Evolutionary conservation across 2,329 filamentous ascomycete genomes (phyloP).

Genomic region (Xylariaceae sp.): DNA sequence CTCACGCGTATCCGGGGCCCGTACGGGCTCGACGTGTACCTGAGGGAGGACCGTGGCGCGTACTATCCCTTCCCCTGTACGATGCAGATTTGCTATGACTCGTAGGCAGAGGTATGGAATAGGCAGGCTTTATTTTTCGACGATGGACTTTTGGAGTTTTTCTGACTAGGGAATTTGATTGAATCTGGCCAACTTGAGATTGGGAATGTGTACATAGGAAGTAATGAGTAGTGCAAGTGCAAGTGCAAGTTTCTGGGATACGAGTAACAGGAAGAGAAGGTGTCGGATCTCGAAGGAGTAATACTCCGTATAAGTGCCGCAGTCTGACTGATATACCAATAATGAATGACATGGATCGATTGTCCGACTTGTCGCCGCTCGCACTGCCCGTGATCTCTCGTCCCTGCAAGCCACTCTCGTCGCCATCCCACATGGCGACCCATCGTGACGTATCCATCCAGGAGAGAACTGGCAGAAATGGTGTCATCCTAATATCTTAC

Average conservation of each 20-base stretch:
- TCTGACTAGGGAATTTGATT: background rate
- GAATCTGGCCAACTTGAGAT: no score
- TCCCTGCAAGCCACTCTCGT: background rate
- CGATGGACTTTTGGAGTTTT: background rate
- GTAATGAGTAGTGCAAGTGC: no score
- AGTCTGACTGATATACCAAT: no score
- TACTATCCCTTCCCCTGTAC: constrained; percentile 42
- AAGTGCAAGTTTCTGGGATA: no score
- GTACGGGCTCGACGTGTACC: constrained; percentile 54
- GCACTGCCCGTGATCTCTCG: background rate
- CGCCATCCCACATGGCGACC: background rate
- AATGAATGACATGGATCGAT: background rate
- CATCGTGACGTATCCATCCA: background rate
- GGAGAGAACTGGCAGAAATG: background rate
- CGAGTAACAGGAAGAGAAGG: no score
- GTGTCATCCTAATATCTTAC: background rate
- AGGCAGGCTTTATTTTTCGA: background rate
- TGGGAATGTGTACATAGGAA: no score
- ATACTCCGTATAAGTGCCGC: no score
- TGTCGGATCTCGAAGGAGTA: no score
- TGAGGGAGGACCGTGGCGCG: constrained; percentile 60
- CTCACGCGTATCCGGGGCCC: constrained; percentile 58
- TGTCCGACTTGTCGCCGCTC: background rate
- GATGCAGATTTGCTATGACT: constrained; percentile 33
- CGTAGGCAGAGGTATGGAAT: background rate